Evolutionary conservation across 140 eudicot species (phyloP), one percentile per base, ranked within the genome.

Genomic region (Ambrosia hybrid): DNA sequence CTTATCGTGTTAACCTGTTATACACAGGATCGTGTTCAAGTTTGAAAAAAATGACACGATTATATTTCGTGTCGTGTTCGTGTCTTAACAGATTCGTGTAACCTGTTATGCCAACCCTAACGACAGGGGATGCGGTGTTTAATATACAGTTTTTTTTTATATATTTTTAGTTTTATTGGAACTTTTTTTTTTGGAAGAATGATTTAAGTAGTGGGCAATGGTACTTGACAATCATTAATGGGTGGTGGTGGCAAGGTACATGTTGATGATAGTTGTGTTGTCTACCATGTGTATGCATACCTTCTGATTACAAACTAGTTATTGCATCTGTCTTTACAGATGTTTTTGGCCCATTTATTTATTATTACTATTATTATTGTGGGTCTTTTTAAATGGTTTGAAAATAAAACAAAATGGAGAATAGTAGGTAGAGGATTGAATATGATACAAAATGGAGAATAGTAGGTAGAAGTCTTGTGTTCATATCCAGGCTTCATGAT

Each of bases 201-300:
- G 57, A 53, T n/a, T 17, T 30, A 51, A 71, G 81, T 49, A 65
- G 76, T 60, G 76, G 58, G 69, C 33, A 8, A 70, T 70, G 51
- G 45, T 70, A 71, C 49, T 71, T 43, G 67, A 70, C 52, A 71
- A 71, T 77, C 76, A 62, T 77, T 70, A 52, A 70, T 16, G 81
- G 41, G 51, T 64, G 69, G 51, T 64, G 69, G 69, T 64, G 51
- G 12, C 15, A n/a, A 39, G 71, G 39, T 77, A 52, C 72, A 77
- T 34, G 82, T n/a, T 63, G 77, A 39, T 60, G 72, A 55, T 61
- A 71, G 76, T 61, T 77, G 81, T 77, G 49, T 69, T 56, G 57
- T 69, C 76, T 76, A 76, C 51, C 71, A 76, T 77, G 81, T 75
- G 80, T 76, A 7, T 17, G 65, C 75, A 46, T 57, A 56, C 58